phyloP scores from a whole-genome alignment of 352 stramenopile genomes.

The Globisporangium emineosum region DNA sequence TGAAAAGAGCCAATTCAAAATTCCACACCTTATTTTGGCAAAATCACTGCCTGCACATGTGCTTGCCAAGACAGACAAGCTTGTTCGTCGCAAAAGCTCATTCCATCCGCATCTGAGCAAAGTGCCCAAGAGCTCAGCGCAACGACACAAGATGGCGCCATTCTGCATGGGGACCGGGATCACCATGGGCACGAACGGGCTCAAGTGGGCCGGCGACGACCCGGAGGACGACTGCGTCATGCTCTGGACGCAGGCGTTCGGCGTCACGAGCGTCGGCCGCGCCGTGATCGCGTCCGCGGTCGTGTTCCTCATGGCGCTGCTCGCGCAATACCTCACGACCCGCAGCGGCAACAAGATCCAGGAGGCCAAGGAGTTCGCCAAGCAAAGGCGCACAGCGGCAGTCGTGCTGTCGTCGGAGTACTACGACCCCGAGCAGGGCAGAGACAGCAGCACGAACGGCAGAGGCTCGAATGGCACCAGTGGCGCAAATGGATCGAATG shows the following conservation, averaged over 20 bases:
- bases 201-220: conserved; percentile 46
- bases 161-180: conserved; percentile 68
- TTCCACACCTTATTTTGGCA: not conserved
- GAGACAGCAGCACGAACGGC: conserved; percentile 6
- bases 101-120: not conserved
- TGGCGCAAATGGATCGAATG: not conserved
- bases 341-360: conserved; percentile 41
- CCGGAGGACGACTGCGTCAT: conserved; percentile 54
- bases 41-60: not conserved
- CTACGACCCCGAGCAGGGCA: conserved; percentile 33
- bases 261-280: conserved; percentile 46
- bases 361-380: conserved; percentile 36
- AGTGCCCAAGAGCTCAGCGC: too few species aligned
- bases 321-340: conserved; percentile 59
- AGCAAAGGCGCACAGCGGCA: conserved; percentile 14
- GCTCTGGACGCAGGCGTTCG: conserved; percentile 56
- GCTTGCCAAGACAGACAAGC: not conserved
- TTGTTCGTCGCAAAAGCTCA: not conserved
- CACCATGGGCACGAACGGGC: conserved; percentile 55
- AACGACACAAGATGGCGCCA: conserved; percentile 16
- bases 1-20: not conserved
- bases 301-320: conserved; percentile 54
- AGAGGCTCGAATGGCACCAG: not conserved
- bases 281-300: conserved; percentile 35
- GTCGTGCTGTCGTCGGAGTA: conserved; percentile 17